Conservation (phyloP, 2,329 filamentous ascomycete genomes). For the Exserohilum turcica region DNA sequence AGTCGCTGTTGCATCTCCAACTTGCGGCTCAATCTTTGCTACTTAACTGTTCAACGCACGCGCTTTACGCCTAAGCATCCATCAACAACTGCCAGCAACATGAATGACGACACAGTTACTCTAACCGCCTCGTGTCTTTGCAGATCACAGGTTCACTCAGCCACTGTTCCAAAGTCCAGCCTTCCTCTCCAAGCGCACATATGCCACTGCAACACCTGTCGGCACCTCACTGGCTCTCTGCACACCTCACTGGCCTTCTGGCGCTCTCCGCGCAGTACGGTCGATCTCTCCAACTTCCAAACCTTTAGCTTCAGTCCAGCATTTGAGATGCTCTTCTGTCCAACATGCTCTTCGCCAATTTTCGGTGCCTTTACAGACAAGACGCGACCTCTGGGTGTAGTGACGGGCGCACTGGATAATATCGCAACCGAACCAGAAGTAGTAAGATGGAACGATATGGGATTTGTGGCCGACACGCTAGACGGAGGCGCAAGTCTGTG, state of each 20-base stretch:
- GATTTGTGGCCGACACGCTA: slow-evolving; percentile 57
- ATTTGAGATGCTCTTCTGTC: slow-evolving; percentile 51
- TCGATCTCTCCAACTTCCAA: slow-evolving; percentile 39
- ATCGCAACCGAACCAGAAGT: slow-evolving; percentile 15
- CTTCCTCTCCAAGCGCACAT: slow-evolving; percentile 52
- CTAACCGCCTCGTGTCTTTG: slow-evolving; percentile 56
- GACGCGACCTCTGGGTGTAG: slow-evolving; percentile 35
- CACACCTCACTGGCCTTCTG: slow-evolving; percentile 46
- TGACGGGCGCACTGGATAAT: slow-evolving; percentile 50
- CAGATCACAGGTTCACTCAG: slow-evolving; percentile 50
- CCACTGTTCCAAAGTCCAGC: slow-evolving; percentile 36
- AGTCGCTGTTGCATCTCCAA: neutral
- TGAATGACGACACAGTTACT: slow-evolving; percentile 24
- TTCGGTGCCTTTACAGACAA: slow-evolving; percentile 48
- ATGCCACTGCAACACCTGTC: slow-evolving; percentile 60
- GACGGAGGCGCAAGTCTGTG: slow-evolving; percentile 60
- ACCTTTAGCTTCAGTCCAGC: slow-evolving; percentile 47
- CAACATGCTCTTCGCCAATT: slow-evolving; percentile 52
- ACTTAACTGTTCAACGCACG: neutral
- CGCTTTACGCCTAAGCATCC: neutral
- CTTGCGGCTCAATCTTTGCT: neutral
- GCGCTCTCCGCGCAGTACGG: slow-evolving; percentile 45
- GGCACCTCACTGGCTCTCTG: slow-evolving; percentile 53
- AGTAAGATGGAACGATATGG: slow-evolving; percentile 43
- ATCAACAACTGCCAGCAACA: neutral